phyloP scores from a whole-genome alignment of 495 filamentous ascomycete species.

The Lasiosphaeria miniovina region DNA sequence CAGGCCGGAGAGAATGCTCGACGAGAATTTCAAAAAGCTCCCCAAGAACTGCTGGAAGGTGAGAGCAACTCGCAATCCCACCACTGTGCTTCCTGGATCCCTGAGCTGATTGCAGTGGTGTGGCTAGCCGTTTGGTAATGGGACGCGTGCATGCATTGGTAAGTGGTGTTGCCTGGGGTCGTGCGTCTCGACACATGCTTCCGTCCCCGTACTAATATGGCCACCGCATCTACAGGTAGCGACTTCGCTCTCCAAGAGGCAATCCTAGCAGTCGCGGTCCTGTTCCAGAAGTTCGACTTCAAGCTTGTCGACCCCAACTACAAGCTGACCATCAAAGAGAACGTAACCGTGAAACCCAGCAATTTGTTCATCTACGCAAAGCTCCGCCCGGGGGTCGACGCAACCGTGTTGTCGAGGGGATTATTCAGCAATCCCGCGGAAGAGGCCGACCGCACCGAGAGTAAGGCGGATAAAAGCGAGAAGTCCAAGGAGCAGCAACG shows the following conservation, averaged over 20 bases:
- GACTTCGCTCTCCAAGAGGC: conserved; percentile 58
- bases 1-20: conserved; percentile 56
- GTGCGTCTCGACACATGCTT: conserved; percentile 7
- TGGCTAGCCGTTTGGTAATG: conserved; percentile 45
- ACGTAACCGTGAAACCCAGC: conserved; percentile 67
- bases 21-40: conserved; percentile 52
- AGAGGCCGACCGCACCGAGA: too few relatives aligned
- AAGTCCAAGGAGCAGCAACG: neutral
- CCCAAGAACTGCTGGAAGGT: conserved; percentile 50
- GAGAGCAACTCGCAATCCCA: too few relatives aligned
- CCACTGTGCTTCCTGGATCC: too few relatives aligned
- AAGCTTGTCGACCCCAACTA: conserved; percentile 52
- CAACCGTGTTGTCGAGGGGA: neutral
- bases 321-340: conserved; percentile 57
- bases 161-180: neutral
- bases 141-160: conserved; percentile 49
- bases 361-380: conserved; percentile 60
- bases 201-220: too few relatives aligned
- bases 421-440: neutral
- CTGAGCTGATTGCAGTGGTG: too few relatives aligned
- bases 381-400: conserved; percentile 46
- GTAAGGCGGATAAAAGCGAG: neutral
- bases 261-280: conserved; percentile 43
- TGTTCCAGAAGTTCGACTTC: conserved; percentile 58
- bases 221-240: neutral